phyloP scores from a whole-genome alignment of 2,329 filamentous ascomycete genomes.

The Pseudogymnoascus sp. region DNA sequence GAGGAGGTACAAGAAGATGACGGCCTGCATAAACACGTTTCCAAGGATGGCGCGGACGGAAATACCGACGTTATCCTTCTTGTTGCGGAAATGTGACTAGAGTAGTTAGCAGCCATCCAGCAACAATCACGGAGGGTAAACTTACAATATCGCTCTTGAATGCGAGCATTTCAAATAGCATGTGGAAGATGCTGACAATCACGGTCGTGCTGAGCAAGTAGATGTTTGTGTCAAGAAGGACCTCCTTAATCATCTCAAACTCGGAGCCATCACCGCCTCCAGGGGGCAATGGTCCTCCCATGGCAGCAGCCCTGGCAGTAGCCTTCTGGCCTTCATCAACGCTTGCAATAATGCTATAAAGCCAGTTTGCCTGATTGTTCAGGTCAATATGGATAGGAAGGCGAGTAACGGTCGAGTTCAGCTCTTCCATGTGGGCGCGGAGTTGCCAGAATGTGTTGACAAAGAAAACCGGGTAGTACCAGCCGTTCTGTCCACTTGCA shows the following conservation, averaged over 20 bases:
- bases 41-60: conserved; percentile 92
- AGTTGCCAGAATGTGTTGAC: conserved; percentile 98
- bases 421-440: conserved; percentile 76
- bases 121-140: not conserved
- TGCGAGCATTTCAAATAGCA: conserved; percentile 89
- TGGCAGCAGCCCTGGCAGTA: conserved; percentile 67
- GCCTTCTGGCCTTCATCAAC: conserved; percentile 85
- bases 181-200: conserved; percentile 79
- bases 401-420: conserved; percentile 81
- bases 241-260: conserved; percentile 95
- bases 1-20: conserved; percentile 94
- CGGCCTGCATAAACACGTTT: conserved; percentile 93
- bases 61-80: conserved; percentile 98
- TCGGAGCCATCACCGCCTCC: conserved; percentile 84
- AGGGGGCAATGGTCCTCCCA: conserved; percentile 44
- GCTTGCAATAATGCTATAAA: conserved; percentile 76
- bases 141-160: conserved; percentile 89
- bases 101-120: not conserved
- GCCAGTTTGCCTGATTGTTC: conserved; percentile 76
- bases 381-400: conserved; percentile 78
- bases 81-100: conserved; percentile 86
- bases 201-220: conserved; percentile 80
- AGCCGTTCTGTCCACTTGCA: conserved; percentile 74
- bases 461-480: conserved; percentile 88
- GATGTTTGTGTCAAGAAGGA: conserved; percentile 87